A percentile compares a stretch with the other conserved stretches of the same genome.
phyloP scores from a whole-genome alignment of 176 grass and related monocot genomes.

The Dendrocalamus sinicus region DNA sequence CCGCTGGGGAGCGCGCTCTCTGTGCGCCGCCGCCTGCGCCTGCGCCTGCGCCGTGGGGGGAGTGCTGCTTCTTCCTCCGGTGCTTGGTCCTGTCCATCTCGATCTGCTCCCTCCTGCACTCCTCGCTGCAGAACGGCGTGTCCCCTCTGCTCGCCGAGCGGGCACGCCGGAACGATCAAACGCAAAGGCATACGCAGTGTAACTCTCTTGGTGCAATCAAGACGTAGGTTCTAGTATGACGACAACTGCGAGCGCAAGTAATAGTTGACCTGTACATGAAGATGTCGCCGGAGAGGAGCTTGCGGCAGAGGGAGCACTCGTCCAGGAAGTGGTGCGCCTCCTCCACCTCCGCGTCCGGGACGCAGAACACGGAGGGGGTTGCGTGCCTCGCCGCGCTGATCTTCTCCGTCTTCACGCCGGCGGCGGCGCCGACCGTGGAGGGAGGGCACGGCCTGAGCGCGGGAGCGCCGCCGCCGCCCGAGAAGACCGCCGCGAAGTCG shows the following conservation, averaged over 20 bases:
- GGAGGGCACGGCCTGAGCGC: conserved; percentile 32
- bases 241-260: neutral
- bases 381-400: conserved; percentile 28
- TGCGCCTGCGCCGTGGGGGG: conserved; percentile 39
- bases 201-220: neutral
- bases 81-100: conserved; percentile 55
- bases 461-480: conserved; percentile 45
- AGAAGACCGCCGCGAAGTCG: conserved; percentile 54
- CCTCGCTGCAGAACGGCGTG: conserved; percentile 92
- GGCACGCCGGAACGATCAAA: neutral
- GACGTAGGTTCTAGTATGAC: neutral
- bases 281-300: conserved; percentile 63
- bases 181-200: neutral
- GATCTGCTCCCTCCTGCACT: conserved; percentile 90
- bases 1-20: conserved; percentile 40
- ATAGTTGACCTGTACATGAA: conserved; percentile 57
- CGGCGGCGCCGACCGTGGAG: neutral
- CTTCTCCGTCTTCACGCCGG: conserved; percentile 17
- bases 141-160: conserved; percentile 61
- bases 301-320: conserved; percentile 59
- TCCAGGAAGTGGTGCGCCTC: conserved; percentile 59
- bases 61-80: conserved; percentile 60
- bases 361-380: conserved; percentile 43
- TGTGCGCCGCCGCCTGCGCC: conserved; percentile 13
- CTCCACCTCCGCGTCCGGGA: conserved; percentile 50